phyloP scores from a whole-genome alignment of 2,329 filamentous ascomycete species.

The Ophiognomonia clavigignenti-juglandacearum region DNA sequence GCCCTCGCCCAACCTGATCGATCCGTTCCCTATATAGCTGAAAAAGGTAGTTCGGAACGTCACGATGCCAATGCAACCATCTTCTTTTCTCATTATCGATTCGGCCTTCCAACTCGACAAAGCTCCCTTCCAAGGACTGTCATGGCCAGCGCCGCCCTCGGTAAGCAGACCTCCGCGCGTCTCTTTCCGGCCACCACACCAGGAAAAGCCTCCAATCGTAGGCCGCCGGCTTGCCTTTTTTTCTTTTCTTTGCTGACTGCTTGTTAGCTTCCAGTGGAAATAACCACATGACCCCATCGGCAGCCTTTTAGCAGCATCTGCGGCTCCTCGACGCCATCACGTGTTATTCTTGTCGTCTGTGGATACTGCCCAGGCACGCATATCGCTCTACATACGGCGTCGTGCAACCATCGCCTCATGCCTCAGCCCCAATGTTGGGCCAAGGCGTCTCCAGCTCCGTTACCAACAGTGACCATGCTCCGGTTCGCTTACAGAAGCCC shows the following conservation, averaged over 20 bases:
- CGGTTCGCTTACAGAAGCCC: too few relatives aligned
- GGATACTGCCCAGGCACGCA: too few relatives aligned
- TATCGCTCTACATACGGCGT: too few relatives aligned
- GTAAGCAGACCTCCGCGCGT: slow-evolving; percentile 5
- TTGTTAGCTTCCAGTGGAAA: neutral
- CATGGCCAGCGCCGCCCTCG: slow-evolving; percentile 2
- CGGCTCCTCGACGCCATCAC: too few relatives aligned
- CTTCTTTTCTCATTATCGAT: neutral
- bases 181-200: slow-evolving; percentile 1
- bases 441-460: too few relatives aligned
- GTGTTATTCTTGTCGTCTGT: too few relatives aligned
- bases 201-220: slow-evolving; percentile 12
- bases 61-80: neutral
- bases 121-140: too few relatives aligned
- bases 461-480: too few relatives aligned
- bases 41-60: slow-evolving; percentile 8
- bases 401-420: too few relatives aligned
- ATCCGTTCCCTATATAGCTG: neutral
- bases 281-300: slow-evolving; percentile 1
- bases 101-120: neutral
- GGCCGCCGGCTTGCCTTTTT: neutral
- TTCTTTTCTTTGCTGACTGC: neutral
- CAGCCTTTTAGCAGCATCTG: too few relatives aligned
- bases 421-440: too few relatives aligned
- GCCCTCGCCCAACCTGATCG: neutral